Evolutionary conservation across 306 rosid genomes (phyloP), one percentile per base, ranked within the genome.

Genomic region (Cercis canadensis): DNA sequence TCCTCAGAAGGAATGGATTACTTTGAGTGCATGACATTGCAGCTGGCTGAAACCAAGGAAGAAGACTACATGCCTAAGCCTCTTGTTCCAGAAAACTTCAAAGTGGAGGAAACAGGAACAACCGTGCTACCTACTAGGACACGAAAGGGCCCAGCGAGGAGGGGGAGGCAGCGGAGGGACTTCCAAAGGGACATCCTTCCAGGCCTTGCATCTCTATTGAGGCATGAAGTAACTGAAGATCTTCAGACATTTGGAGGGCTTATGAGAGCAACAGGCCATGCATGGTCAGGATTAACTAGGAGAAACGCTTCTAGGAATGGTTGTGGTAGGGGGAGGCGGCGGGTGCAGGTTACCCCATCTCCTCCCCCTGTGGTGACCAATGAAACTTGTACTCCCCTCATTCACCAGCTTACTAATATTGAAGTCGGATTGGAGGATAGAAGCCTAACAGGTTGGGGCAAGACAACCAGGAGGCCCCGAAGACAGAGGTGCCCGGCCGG

Each of bases 111-210:
- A 55, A 45, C 87, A 6, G 87, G 85, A 72, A 60, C 78, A 57
- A 70, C 68, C 9, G 66, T 74, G 62, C 65, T 84, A 67, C 76
- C 87, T 31, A 86, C 77, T 36, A 86, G 88, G 56, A 75, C 92
- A 0, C 83, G 97, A 57, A 94, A 69, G 75, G 99, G 97, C 14
- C 95, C 89, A 14, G 84, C 90, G 37, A 87, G 96, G 79, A 81
- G 99, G 77, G 96, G 99, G 65, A 82, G 97, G 83, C 97, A 91
- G 84, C 76, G 94, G 66, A 86, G 96, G 87, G 99, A 94, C 75
- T 94, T 94, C 83, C 99, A 94, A 80, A 84, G 92, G 88, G 99
- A 94, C 76, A 91, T 94, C 75, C 97, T 94, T 71, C 99, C 99
- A 0, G 92, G 97, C 58, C 95, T 94, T 33, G 59, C 85, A 10